Percentiles rank a stretch among this genome's conserved stretches.
Evolutionary conservation across 495 filamentous ascomycete genomes (phyloP).

Genomic region (Penicillium lagena): DNA sequence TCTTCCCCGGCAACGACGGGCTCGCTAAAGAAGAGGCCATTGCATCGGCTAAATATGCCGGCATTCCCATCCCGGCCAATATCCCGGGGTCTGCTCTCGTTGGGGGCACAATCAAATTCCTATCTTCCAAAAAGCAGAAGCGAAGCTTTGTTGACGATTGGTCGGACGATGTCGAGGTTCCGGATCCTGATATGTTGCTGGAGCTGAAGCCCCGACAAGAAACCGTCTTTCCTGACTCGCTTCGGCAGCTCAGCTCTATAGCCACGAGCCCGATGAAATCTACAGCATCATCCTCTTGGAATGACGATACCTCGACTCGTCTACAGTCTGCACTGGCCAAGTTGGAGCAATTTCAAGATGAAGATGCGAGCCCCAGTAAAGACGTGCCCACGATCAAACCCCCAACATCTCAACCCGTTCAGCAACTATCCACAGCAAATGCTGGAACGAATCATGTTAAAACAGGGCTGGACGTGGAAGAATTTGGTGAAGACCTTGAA

Average conservation of each 20-base stretch:
- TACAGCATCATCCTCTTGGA: constrained; percentile 23
- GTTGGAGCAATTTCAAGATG: constrained; percentile 57
- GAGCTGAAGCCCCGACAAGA: constrained; percentile 56
- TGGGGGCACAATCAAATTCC: constrained; percentile 88
- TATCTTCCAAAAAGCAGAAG: constrained; percentile 74
- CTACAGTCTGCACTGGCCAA: constrained; percentile 19
- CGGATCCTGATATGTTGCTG: constrained; percentile 50
- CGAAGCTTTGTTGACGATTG: constrained; percentile 80
- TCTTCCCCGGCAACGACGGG: constrained; percentile 73
- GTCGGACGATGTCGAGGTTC: constrained; percentile 84
- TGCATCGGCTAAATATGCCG: constrained; percentile 75
- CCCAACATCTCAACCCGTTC: constrained; percentile 48
- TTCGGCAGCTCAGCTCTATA: constrained; percentile 56
- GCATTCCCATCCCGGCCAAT: constrained; percentile 85
- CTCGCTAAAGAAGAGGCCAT: constrained; percentile 76
- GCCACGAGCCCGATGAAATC: constrained; percentile 34
- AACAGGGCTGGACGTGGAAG: constrained; percentile 44
- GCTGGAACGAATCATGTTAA: constrained; percentile 11
- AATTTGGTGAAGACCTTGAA: constrained; percentile 75
- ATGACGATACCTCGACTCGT: constrained; percentile 19
- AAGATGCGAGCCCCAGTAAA: constrained; percentile 54
- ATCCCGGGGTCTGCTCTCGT: constrained; percentile 90
- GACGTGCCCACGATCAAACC: constrained; percentile 67
- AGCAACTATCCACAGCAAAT: constrained; percentile 31
- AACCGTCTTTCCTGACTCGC: constrained; percentile 57